These are phyloP conservation scores for Seminavis robusta DNA, from an alignment of 108 stramenopile genomes.

Conservation along the genomic window DNA sequence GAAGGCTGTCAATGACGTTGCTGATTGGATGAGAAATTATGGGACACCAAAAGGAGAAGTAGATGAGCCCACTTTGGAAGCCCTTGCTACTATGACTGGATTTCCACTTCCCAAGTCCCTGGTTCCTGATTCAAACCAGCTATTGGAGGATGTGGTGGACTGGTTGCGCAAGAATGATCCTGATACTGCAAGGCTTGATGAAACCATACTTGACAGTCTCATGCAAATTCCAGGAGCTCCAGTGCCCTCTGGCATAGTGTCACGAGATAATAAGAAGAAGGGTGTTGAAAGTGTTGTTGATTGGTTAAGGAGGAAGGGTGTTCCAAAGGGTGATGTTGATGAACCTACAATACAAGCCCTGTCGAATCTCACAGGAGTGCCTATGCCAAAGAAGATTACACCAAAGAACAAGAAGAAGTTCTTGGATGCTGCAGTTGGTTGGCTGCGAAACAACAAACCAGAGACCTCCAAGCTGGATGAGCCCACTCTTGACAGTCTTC, in stretches of 20 bases:
- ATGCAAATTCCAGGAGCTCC: neutral
- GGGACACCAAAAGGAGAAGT: neutral
- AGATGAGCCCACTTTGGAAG: slow-evolving; percentile 4
- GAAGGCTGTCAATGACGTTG: neutral
- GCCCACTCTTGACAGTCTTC: slow-evolving; percentile 3
- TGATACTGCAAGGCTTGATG: neutral
- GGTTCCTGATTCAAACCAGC: slow-evolving; percentile 1
- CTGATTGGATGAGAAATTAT: slow-evolving; percentile 2
- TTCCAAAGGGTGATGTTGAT: slow-evolving; percentile 7
- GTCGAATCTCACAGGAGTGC: slow-evolving; percentile 6
- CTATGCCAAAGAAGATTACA: neutral
- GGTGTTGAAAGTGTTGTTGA: slow-evolving; percentile 33
- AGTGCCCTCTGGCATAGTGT: neutral
- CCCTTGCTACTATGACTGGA: slow-evolving; percentile 4
- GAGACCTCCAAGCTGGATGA: neutral
- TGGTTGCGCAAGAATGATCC: slow-evolving; percentile 23
- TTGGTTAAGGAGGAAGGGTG: slow-evolving; percentile 27
- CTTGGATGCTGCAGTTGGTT: slow-evolving; percentile 4
- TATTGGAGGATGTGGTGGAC: slow-evolving; percentile 25
- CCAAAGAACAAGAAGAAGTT: neutral
- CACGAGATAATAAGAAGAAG: slow-evolving; percentile 6
- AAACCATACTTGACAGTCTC: neutral
- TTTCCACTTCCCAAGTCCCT: neutral
- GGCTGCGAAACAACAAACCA: slow-evolving; percentile 9
- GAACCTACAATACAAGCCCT: slow-evolving; percentile 3